phyloP scores from a whole-genome alignment of 148 eudicot species.

The Amaranthus hypochondriacus region DNA sequence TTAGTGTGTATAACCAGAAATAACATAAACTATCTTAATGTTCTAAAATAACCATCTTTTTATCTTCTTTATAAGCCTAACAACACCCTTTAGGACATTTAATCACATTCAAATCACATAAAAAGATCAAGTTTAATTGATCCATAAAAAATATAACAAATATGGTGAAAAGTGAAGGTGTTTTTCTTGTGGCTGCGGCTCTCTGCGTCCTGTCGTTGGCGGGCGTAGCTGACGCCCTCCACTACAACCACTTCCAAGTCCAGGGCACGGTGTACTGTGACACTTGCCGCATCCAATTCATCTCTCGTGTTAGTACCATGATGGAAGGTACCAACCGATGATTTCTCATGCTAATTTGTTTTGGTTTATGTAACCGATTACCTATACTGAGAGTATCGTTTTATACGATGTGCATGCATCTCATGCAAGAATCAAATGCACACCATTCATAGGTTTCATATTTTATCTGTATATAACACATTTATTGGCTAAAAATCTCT shows the following conservation, averaged over 20 bases:
- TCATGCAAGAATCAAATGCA: too few relatives aligned
- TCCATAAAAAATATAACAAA: neutral
- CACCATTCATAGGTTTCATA: too few relatives aligned
- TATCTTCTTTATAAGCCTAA: neutral
- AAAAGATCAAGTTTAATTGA: neutral
- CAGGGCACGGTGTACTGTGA: constrained; percentile 38
- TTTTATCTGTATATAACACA: too few relatives aligned
- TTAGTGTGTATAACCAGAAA: constrained; percentile 16
- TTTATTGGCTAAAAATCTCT: too few relatives aligned
- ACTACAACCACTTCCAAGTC: constrained; percentile 11
- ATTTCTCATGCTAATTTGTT: neutral
- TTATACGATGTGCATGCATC: too few relatives aligned
- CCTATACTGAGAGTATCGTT: too few relatives aligned
- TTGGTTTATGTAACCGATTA: too few relatives aligned
- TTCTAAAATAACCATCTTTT: constrained; percentile 7
- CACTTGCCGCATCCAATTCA: constrained; percentile 34
- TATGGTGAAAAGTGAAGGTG: constrained; percentile 16
- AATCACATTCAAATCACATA: neutral
- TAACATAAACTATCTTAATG: constrained; percentile 11
- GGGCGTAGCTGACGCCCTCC: constrained; percentile 7
- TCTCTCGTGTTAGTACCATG: constrained; percentile 24
- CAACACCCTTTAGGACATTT: neutral
- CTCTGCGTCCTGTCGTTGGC: constrained; percentile 31
- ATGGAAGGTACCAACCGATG: constrained; percentile 19
- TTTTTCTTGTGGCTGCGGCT: constrained; percentile 18